Conservation (phyloP, 225 moss, liverwort and hornwort species). For the Lunularia cruciata region DNA sequence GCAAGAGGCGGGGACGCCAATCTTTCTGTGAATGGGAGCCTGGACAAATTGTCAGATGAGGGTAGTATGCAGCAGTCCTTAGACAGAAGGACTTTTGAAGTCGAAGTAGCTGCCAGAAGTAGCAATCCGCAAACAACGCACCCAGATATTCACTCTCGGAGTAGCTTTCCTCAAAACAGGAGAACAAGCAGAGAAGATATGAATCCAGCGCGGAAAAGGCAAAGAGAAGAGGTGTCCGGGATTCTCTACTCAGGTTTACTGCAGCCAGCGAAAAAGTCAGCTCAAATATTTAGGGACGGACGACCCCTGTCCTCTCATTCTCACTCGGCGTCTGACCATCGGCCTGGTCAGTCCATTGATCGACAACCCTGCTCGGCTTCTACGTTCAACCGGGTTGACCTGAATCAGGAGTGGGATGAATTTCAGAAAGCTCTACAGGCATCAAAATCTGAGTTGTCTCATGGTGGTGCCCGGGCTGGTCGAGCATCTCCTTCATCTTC, state of each 20-base stretch:
- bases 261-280: constrained; percentile 7
- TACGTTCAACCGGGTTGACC: neutral
- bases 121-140: neutral
- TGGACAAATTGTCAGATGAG: neutral
- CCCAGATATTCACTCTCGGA: neutral
- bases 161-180: neutral
- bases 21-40: too few species aligned
- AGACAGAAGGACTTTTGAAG: neutral
- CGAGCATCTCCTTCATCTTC: neutral
- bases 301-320: neutral
- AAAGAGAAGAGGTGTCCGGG: constrained; percentile 31
- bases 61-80: neutral
- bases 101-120: neutral
- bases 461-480: neutral
- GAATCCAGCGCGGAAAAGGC: constrained; percentile 38
- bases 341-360: neutral
- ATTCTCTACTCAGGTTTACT: constrained; percentile 23
- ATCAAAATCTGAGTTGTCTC: neutral
- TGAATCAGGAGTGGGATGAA: constrained; percentile 33
- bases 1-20: neutral
- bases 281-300: constrained; percentile 2
- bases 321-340: neutral
- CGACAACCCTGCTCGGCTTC: neutral
- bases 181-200: constrained; percentile 30
- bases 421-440: constrained; percentile 36